Conservation (phyloP, 1,284 basidiomycete species). For the Malassezia equina region DNA sequence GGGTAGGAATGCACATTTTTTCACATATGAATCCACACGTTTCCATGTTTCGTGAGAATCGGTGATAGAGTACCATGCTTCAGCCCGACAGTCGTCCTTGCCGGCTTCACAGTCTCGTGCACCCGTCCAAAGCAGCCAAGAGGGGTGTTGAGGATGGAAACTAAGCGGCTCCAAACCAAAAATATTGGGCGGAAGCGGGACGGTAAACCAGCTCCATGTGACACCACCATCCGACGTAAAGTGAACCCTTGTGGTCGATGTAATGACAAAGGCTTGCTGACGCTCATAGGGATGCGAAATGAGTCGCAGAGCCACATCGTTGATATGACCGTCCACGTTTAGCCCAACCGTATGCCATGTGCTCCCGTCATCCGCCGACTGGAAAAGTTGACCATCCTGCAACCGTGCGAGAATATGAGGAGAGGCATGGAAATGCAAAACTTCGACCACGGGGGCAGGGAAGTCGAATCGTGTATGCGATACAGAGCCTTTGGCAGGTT, state of each 20-base stretch:
- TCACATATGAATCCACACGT: constrained; percentile 72
- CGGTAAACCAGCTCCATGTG: constrained; percentile 59
- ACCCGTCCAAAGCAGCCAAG: constrained; percentile 83
- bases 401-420: constrained; percentile 77
- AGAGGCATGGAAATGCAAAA: constrained; percentile 62
- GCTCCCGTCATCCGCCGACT: constrained; percentile 87
- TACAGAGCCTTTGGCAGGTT: constrained; percentile 48
- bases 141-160: constrained; percentile 73
- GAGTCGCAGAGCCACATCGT: constrained; percentile 62
- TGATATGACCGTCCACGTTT: not conserved
- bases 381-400: constrained; percentile 69
- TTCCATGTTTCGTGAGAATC: constrained; percentile 66
- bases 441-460: constrained; percentile 60
- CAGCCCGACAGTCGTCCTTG: constrained; percentile 30
- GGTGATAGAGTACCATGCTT: constrained; percentile 31
- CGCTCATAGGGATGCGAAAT: constrained; percentile 69
- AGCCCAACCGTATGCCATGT: constrained; percentile 60
- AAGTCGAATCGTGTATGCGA: constrained; percentile 58
- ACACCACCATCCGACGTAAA: constrained; percentile 71
- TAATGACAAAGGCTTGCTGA: constrained; percentile 83
- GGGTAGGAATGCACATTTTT: constrained; percentile 81
- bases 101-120: constrained; percentile 57
- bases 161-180: constrained; percentile 67
- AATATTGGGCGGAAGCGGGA: constrained; percentile 65
- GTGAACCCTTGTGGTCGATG: constrained; percentile 58